A percentile compares a stretch with the other conserved stretches of the same genome.
Conservation (phyloP, 495 filamentous ascomycete genomes). For the Talaromyces nanjingensis region DNA sequence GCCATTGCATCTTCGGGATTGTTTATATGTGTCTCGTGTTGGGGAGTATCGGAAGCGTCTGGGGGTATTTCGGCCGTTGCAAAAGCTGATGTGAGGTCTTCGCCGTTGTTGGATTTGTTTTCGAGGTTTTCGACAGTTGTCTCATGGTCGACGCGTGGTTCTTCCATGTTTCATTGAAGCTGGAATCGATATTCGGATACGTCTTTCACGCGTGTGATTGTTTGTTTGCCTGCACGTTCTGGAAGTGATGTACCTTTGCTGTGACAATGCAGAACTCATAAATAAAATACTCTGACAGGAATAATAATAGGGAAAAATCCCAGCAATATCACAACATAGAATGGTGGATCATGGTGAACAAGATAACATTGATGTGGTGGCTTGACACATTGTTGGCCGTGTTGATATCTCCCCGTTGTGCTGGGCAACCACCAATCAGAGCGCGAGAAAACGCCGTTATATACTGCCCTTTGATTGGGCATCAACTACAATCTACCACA, state of each 20-base stretch:
- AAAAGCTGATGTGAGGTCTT: neutral
- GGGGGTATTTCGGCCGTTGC: slow-evolving; percentile 8
- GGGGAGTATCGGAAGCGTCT: slow-evolving; percentile 11
- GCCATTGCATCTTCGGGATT: slow-evolving; percentile 12
- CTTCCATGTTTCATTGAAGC: slow-evolving; percentile 2
- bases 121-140: slow-evolving; percentile 13
- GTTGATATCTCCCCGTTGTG: neutral
- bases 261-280: neutral
- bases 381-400: neutral
- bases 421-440: slow-evolving; percentile 9
- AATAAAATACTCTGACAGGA: neutral
- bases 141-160: slow-evolving; percentile 1
- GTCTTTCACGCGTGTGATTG: neutral
- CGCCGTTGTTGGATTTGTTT: neutral
- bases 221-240: neutral
- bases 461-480: neutral
- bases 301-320: neutral
- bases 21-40: slow-evolving; percentile 11
- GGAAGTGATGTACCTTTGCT: neutral
- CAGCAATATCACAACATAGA: neutral
- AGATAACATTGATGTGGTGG: neutral
- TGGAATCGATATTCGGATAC: neutral
- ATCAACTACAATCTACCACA: neutral
- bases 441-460: neutral
- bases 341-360: neutral